phyloP scores from a whole-genome alignment of 2,329 filamentous ascomycete species.

The Fusarium sp. region DNA sequence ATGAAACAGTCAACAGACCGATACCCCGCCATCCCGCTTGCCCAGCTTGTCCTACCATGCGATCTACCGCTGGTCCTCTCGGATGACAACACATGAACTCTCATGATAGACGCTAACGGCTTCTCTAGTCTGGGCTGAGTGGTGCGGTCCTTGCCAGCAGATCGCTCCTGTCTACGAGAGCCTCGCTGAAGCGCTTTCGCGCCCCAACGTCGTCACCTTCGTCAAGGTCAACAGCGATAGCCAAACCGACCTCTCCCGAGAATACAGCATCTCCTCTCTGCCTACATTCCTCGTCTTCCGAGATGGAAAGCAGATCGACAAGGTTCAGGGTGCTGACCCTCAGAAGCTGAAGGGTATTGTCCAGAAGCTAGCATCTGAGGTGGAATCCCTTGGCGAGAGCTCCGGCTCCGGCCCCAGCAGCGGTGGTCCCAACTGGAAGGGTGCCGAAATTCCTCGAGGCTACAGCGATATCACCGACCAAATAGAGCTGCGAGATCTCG shows the following conservation, averaged over 20 bases:
- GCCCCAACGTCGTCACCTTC: conserved; percentile 80
- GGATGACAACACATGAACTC: not conserved
- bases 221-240: conserved; percentile 86
- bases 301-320: conserved; percentile 73
- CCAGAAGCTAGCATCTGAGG: conserved; percentile 75
- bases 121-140: conserved; percentile 82
- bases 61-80: conserved; percentile 13
- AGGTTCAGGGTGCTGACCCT: conserved; percentile 79
- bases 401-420: conserved; percentile 49
- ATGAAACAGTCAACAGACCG: not conserved
- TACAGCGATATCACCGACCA: conserved; percentile 87
- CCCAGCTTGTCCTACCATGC: conserved; percentile 24
- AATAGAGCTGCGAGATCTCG: conserved; percentile 81
- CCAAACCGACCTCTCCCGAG: conserved; percentile 77
- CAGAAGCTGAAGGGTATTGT: conserved; percentile 76
- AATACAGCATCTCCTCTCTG: conserved; percentile 79
- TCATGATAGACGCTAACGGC: conserved; percentile 23
- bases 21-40: conserved; percentile 36
- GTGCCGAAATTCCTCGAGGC: conserved; percentile 78
- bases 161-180: conserved; percentile 87
- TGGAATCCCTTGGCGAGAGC: conserved; percentile 63
- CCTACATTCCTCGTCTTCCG: conserved; percentile 95
- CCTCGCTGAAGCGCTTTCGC: conserved; percentile 76
- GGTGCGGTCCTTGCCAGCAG: conserved; percentile 84
- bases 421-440: conserved; percentile 71